Base-by-base conservation (phyloP, 2,329 filamentous ascomycete genomes). In the Tolypocladium amazonense region DNA sequence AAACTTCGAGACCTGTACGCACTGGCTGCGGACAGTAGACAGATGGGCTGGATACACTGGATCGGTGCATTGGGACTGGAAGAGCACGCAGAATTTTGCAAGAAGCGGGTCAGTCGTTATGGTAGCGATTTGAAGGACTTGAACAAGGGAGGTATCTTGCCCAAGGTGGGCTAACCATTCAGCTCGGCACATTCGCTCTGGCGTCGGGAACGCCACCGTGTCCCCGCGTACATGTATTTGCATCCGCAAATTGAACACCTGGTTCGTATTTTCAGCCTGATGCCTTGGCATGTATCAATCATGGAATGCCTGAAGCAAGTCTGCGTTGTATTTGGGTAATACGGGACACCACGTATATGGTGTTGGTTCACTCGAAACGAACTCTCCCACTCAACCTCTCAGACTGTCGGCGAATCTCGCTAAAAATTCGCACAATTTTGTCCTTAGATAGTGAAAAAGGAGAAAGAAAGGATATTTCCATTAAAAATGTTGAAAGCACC, bases 1-100 rank as follows among this genome's bases (percentile, higher is more conserved):
- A 61, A 63, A 25, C 37, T 70, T 8, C 59, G 61, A 55, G 56
- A 60, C 8, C 50, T 70, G 38, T 70, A 66, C 47, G 65, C 68
- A 54, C 57, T 68, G 30, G 64, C 64, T 53, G 67, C 65, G 30
- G 61, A 62, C 23, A 59, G 64, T 27, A 45, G 61, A 39, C 38
- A 62, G 45, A 58, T 62, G 12, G 61, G 60, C 18, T 69, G 67
- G 66, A 47, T 57, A 43, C 47, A 55, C 11, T 66, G 64, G 56
- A 60, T 69, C 60, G 52, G 52, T 35, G 62, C 61, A 6, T 56
- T 69, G 56, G 65, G 59, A 4, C 62, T 69, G 39, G 18, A 4
- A 14, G 56, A 62, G 12, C 39, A 60, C 18, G 15, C 58, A 1
- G 58, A 59, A 23, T 41, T 57, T 39, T 69, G 63, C 59, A 62